These are phyloP conservation scores for Passalora sequoiae DNA, from an alignment of 2,329 filamentous ascomycete species.

Conservation along the genomic window DNA sequence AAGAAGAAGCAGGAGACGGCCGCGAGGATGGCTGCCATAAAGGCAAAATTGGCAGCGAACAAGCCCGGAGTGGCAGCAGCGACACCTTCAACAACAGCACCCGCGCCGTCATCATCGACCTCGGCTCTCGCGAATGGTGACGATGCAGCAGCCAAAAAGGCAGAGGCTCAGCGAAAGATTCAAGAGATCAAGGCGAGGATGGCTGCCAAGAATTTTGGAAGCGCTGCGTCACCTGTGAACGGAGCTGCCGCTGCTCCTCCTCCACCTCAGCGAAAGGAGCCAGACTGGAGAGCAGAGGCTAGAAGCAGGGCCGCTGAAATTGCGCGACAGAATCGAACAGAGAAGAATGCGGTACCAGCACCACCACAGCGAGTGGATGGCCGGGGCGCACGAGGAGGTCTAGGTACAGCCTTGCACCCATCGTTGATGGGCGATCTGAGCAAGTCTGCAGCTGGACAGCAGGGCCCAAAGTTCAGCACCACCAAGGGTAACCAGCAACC, in stretches of 20 bases:
- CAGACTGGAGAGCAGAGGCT: conserved; percentile 24
- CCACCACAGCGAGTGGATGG: conserved; percentile 47
- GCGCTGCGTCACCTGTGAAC: conserved; percentile 15
- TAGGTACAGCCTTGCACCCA: conserved; percentile 73
- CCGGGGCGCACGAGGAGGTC: conserved; percentile 56
- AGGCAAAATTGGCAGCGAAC: conserved; percentile 16
- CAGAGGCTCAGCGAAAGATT: conserved; percentile 30
- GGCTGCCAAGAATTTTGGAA: conserved; percentile 22
- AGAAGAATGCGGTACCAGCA: conserved; percentile 18
- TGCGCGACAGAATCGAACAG: conserved; percentile 12
- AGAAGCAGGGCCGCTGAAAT: conserved; percentile 24
- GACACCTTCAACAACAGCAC: conserved; percentile 8
- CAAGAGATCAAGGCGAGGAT: conserved; percentile 33
- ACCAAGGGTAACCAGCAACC: conserved; percentile 52
- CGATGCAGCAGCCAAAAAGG: conserved; percentile 27
- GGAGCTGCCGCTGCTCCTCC: conserved; percentile 19
- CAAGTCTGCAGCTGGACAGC: conserved; percentile 40
- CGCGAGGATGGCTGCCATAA: conserved; percentile 34
- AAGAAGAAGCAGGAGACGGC: conserved; percentile 32
- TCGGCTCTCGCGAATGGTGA: conserved; percentile 12
- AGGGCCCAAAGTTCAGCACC: conserved; percentile 49
- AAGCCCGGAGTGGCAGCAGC: conserved; percentile 12
- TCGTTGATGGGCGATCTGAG: conserved; percentile 56
- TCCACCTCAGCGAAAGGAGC: conserved; percentile 11
- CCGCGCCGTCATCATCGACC: conserved; percentile 11